Base-by-base conservation (phyloP, 768 basidiomycete genomes). In the Pulveroboletus ravenelii region DNA sequence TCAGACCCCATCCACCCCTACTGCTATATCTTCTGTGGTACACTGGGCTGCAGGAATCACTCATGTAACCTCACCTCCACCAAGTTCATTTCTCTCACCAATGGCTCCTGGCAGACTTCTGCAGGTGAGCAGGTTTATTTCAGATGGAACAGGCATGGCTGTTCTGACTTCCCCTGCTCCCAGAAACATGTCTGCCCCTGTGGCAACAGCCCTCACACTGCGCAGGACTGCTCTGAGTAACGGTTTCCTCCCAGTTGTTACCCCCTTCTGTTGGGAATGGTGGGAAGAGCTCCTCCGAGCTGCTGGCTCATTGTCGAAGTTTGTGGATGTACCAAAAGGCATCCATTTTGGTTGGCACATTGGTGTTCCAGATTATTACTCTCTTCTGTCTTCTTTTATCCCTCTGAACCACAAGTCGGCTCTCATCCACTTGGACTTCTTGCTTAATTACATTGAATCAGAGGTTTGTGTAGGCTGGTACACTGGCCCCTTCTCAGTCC, bases 391-490 rank as follows among this genome's bases (percentile, higher is more conserved):
- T n/a, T n/a, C 25, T 17, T 0, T 6, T 42, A 0, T 38, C 14
- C 20, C 17, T 23, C 7, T 2, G 7, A 30, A 30, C 6, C 29
- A 30, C 8, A 9, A 6, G 2, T 55, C 47, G 0, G 27, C 31
- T 5, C 5, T 38, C 0, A 27, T 38, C 0, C 27, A 47, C 2
- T 1, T 8, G 1, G 23, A 46, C 5, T 71, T 72, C 27, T 65
- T 75, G 15, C 29, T 59, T 3, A 31, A 47, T 0, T 72, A 76
- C 47, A 74, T 76, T 7, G 10, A 42, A 0, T 34, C 44, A 23
- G 68, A 76, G 48, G 56, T 68, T 1, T 54, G 53, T 0, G 63
- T 63, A 6, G 60, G 66, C 2, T 64, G 64, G 13, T 74, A 73
- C 50, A 64, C 74, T 7, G 13, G 30, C 3, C 23, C 39, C 5